Percentiles rank a stretch among this genome's conserved stretches.
Conservation (phyloP, 2,329 filamentous ascomycete genomes). For the Ceratocystis cacaofunesta region DNA sequence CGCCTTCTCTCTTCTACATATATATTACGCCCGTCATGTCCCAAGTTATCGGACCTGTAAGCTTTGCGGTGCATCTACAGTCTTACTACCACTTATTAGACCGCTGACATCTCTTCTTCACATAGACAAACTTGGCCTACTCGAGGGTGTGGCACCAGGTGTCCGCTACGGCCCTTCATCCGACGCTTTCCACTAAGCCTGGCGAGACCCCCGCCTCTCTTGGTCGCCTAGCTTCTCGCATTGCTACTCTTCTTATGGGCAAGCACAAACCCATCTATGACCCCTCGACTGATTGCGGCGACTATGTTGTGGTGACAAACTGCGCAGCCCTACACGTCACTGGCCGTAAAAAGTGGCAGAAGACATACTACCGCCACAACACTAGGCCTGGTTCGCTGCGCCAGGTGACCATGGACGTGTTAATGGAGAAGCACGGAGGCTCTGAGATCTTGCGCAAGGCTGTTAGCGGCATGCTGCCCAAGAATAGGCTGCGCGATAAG, state of each 20-base stretch:
- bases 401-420: constrained; percentile 81
- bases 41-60: constrained; percentile 62
- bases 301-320: constrained; percentile 91
- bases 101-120: constrained; percentile 14
- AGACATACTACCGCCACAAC: constrained; percentile 89
- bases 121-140: constrained; percentile 86
- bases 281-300: constrained; percentile 93
- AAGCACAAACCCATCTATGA: constrained; percentile 98
- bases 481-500: constrained; percentile 84
- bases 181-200: constrained; percentile 42
- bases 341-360: constrained; percentile 83
- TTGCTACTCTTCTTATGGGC: constrained; percentile 82
- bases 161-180: constrained; percentile 54
- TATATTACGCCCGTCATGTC: constrained; percentile 43
- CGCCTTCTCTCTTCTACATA: neutral
- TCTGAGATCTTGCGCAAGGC: constrained; percentile 82
- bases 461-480: constrained; percentile 93
- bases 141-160: constrained; percentile 84
- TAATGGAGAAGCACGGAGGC: constrained; percentile 90
- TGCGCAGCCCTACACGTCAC: constrained; percentile 78
- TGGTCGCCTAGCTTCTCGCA: constrained; percentile 74
- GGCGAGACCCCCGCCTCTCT: constrained; percentile 59
- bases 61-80: constrained; percentile 15
- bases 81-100: neutral
- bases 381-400: constrained; percentile 78